These are phyloP conservation scores for Zostera marina DNA, from an alignment of 116 monocot species.

Conservation along the genomic window DNA sequence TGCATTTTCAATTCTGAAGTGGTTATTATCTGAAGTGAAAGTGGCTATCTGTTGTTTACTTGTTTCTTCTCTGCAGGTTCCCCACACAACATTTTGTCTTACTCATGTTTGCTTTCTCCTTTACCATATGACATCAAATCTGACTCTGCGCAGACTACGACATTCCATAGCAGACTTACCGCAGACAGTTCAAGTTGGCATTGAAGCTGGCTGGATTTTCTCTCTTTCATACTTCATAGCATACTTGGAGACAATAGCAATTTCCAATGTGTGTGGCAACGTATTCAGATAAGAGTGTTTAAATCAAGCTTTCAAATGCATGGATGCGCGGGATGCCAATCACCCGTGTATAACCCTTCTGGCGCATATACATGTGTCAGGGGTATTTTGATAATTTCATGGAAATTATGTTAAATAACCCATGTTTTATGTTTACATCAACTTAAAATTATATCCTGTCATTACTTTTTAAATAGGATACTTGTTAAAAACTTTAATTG, in stretches of 20 bases:
- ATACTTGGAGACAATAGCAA: slow-evolving; percentile 86
- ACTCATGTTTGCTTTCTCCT: slow-evolving; percentile 84
- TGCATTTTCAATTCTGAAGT: background rate
- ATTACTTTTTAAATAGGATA: no score
- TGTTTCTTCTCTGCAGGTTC: slow-evolving; percentile 51
- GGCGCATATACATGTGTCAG: no score
- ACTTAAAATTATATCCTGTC: no score
- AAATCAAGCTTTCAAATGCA: background rate
- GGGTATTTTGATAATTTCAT: no score
- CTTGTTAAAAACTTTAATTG: no score
- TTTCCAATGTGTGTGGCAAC: slow-evolving; percentile 66
- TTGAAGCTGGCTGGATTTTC: slow-evolving; percentile 72
- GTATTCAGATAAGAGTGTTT: background rate
- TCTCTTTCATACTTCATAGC: slow-evolving; percentile 90
- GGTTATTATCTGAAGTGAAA: background rate
- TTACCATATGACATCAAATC: slow-evolving; percentile 82
- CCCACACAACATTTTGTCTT: slow-evolving; percentile 92
- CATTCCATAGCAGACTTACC: slow-evolving; percentile 53
- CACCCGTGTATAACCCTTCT: no score
- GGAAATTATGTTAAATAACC: no score
- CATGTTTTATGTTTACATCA: no score
- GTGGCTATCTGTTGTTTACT: background rate
- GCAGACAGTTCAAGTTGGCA: slow-evolving; percentile 24
- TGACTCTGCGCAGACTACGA: slow-evolving; percentile 63
- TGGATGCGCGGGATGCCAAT: no score